phyloP scores from a whole-genome alignment of 176 grass and related monocot genomes.

The Olyra latifolia region DNA sequence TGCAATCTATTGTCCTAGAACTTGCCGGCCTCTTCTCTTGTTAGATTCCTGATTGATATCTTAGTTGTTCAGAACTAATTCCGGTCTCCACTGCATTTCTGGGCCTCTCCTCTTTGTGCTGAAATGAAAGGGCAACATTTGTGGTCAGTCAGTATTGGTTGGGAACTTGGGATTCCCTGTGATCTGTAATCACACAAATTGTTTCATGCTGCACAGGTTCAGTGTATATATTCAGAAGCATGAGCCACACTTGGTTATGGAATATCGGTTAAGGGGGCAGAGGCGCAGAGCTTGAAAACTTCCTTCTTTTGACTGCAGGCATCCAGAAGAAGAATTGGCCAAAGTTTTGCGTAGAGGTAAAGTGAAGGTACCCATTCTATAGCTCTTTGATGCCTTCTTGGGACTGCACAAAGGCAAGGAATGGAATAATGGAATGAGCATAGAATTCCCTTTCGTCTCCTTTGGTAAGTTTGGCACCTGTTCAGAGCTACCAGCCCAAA shows the following conservation, averaged over 20 bases:
- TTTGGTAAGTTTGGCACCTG: conserved; percentile 86
- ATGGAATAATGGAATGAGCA: conserved; percentile 82
- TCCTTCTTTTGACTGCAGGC: conserved; percentile 75
- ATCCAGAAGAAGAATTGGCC: conserved; percentile 77
- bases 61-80: conserved; percentile 40
- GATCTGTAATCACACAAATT: conserved; percentile 18
- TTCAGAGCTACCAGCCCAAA: conserved; percentile 48
- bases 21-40: conserved; percentile 33
- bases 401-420: conserved; percentile 71
- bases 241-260: conserved; percentile 11
- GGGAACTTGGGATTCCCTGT: conserved; percentile 7
- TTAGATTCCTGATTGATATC: conserved; percentile 42
- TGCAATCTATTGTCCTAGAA: conserved; percentile 35
- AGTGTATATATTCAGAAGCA: conserved; percentile 19
- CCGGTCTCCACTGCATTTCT: conserved; percentile 41
- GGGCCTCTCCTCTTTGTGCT: conserved; percentile 17
- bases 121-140: conserved; percentile 35
- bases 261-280: conserved; percentile 35
- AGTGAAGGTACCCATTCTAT: conserved; percentile 53
- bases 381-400: conserved; percentile 63
- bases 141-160: conserved; percentile 18
- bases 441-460: conserved; percentile 80
- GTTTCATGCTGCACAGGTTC: conserved; percentile 20
- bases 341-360: conserved; percentile 58
- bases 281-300: conserved; percentile 50